phyloP scores from a whole-genome alignment of 768 basidiomycete species.

The Pulveroboletus ravenelii region DNA sequence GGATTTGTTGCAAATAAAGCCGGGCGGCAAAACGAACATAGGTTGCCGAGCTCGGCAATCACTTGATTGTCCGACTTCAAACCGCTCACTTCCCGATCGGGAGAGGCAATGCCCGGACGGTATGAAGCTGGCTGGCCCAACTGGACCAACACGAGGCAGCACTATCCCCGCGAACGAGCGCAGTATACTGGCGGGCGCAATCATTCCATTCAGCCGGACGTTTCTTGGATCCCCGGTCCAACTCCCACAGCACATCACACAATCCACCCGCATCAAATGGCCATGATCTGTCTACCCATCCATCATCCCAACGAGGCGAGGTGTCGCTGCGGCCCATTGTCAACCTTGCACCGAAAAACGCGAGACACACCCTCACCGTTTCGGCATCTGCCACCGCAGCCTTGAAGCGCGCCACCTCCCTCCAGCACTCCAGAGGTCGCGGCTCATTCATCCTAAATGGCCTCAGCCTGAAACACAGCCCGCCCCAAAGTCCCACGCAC shows the following conservation, averaged over 20 bases:
- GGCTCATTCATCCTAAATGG: constrained; percentile 36
- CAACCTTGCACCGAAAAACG: constrained; percentile 5
- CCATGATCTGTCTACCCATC: too few relatives aligned
- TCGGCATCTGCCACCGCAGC: constrained; percentile 62
- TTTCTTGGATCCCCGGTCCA: constrained; percentile 3
- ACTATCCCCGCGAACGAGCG: constrained; percentile 20
- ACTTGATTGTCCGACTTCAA: constrained; percentile 33
- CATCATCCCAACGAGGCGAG: constrained; percentile 52
- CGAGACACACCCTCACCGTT: constrained; percentile 41
- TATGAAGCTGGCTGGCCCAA: constrained; percentile 14
- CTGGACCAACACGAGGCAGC: constrained; percentile 19
- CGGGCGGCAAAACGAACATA: constrained; percentile 34
- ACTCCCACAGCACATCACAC: too few relatives aligned
- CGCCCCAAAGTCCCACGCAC: constrained; percentile 32
- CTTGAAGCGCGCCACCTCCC: constrained; percentile 67
- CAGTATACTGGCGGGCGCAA: constrained; percentile 19
- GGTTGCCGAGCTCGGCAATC: constrained; percentile 37
- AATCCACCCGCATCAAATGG: too few relatives aligned
- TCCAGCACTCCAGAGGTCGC: constrained; percentile 69
- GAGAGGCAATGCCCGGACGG: constrained; percentile 20
- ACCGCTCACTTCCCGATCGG: constrained; percentile 29
- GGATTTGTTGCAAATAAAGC: constrained; percentile 39
- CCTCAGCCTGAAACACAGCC: constrained; percentile 1
- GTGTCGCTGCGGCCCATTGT: constrained; percentile 45
- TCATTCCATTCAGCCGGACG: constrained; percentile 11